Base-by-base conservation (phyloP, 768 basidiomycete species). In the Dioszegia crocea region DNA sequence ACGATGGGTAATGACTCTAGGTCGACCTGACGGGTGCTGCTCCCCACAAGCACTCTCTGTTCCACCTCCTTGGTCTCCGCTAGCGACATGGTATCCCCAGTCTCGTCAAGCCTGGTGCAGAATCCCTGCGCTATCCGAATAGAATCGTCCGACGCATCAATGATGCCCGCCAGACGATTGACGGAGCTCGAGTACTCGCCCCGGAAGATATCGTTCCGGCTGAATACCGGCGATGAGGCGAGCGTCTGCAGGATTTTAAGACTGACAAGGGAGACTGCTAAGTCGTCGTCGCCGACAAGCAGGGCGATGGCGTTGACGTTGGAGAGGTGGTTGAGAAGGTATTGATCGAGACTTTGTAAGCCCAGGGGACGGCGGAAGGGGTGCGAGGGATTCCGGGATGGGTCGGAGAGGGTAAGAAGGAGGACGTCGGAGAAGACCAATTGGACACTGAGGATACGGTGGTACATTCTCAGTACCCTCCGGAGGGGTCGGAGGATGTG, bases 381-480 rank as follows among this genome's bases (percentile, higher is more conserved):
- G 26, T 53, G 51, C 8, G 83, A 60, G 84, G 84, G 57, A 85
- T 80, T 57, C 10, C 67, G 67, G 23, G 64, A 52, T 3, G 67
- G 67, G 55, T 90, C 86, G 19, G 83, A 79, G 8, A 93, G 82
- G 21, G 87, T 78, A 1, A 91, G 90, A 2, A 94, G 79, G 48
- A 94, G 83, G 23, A 92, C 85, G 55, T 97, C 91, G 40, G 92
- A 81, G 80, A 93, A 96, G 56, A 91, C 83, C 49, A 88, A 86
- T 70, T 98, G 92, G 26, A 91, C 82, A 62, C 91, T 88, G 57
- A 97, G 79, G 0, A 88, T 82, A 0, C 91, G 86, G 61, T 85
- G 83, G 16, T 90, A 81, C 62, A 94, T 89, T 53, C 92, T 81
- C 33, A 98, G 80, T 6, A 89, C 84, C 14, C 91, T 87, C 19